phyloP scores from a whole-genome alignment of 2,329 filamentous ascomycete species.

The Colletotrichum sp. region DNA sequence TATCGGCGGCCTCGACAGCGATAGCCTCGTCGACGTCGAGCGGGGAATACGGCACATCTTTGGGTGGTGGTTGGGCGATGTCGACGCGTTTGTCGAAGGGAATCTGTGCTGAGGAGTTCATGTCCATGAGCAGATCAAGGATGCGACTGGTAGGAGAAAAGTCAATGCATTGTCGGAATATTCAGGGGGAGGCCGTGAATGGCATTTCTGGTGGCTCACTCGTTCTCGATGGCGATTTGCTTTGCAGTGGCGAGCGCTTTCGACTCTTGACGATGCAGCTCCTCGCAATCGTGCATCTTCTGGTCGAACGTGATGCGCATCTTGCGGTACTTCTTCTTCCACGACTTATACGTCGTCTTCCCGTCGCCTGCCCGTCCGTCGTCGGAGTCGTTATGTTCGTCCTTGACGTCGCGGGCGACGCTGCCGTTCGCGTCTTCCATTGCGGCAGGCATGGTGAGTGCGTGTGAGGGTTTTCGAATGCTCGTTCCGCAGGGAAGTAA shows the following conservation, averaged over 20 bases:
- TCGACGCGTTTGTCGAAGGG: slow-evolving; percentile 78
- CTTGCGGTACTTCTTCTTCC: slow-evolving; percentile 95
- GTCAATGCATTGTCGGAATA: background rate
- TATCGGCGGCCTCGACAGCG: background rate
- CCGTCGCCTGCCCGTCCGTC: slow-evolving; percentile 42
- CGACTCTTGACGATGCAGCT: slow-evolving; percentile 81
- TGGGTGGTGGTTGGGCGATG: slow-evolving; percentile 57
- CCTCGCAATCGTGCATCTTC: slow-evolving; percentile 81
- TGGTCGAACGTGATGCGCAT: slow-evolving; percentile 82
- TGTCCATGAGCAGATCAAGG: slow-evolving; percentile 85
- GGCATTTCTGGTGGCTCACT: slow-evolving; percentile 64
- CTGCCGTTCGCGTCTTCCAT: slow-evolving; percentile 34
- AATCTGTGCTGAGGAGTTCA: slow-evolving; percentile 85
- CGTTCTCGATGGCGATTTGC: slow-evolving; percentile 87
- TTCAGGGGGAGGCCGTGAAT: background rate
- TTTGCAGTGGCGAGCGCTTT: slow-evolving; percentile 82
- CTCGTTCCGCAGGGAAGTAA: background rate
- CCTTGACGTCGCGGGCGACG: slow-evolving; percentile 40
- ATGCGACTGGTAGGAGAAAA: slow-evolving; percentile 68
- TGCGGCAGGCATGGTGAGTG: slow-evolving; percentile 9
- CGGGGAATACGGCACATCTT: slow-evolving; percentile 40
- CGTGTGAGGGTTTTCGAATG: background rate
- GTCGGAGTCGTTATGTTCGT: slow-evolving; percentile 43
- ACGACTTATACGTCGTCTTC: slow-evolving; percentile 67
- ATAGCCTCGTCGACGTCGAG: slow-evolving; percentile 34